Conservation (phyloP, 257 asterid species). For the Fraxinus anomala region DNA sequence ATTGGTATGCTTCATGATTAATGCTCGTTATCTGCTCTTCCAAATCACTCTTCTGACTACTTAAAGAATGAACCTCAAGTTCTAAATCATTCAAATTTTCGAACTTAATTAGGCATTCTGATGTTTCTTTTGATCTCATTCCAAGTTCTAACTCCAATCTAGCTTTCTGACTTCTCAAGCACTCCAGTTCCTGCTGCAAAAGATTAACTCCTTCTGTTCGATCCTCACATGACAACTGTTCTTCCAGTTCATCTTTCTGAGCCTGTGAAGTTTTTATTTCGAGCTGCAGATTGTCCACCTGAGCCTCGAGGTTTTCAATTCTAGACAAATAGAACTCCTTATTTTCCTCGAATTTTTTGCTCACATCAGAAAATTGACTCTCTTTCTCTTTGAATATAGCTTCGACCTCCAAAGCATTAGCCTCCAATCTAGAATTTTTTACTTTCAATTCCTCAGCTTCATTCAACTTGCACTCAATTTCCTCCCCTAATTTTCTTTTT, state of each 20-base stretch:
- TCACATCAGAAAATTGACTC: constrained; percentile 31
- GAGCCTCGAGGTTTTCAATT: constrained; percentile 30
- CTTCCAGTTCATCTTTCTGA: constrained; percentile 41
- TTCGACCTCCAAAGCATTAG: constrained; percentile 30
- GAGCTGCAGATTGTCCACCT: constrained; percentile 29
- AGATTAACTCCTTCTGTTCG: constrained; percentile 32
- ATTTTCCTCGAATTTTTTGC: constrained; percentile 32
- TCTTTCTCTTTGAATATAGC: constrained; percentile 29
- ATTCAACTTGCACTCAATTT: constrained; percentile 12
- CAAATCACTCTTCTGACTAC: constrained; percentile 30
- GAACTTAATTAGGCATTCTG: constrained; percentile 20
- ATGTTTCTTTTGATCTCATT: constrained; percentile 26
- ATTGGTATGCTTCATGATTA: constrained; percentile 34
- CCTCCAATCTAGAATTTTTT: constrained; percentile 28
- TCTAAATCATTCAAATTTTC: constrained; percentile 27
- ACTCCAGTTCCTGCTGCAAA: constrained; percentile 29
- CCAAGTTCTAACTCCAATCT: constrained; percentile 37
- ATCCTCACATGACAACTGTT: constrained; percentile 22
- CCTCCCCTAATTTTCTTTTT: constrained; percentile 34
- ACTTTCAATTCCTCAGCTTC: constrained; percentile 30
- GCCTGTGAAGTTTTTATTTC: constrained; percentile 35
- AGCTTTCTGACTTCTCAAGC: constrained; percentile 26
- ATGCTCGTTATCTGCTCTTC: constrained; percentile 34
- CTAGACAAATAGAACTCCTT: constrained; percentile 35
- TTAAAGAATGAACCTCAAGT: constrained; percentile 25